Conservation (phyloP, 2,329 filamentous ascomycete genomes). For the Endoconidiophora polonica region DNA sequence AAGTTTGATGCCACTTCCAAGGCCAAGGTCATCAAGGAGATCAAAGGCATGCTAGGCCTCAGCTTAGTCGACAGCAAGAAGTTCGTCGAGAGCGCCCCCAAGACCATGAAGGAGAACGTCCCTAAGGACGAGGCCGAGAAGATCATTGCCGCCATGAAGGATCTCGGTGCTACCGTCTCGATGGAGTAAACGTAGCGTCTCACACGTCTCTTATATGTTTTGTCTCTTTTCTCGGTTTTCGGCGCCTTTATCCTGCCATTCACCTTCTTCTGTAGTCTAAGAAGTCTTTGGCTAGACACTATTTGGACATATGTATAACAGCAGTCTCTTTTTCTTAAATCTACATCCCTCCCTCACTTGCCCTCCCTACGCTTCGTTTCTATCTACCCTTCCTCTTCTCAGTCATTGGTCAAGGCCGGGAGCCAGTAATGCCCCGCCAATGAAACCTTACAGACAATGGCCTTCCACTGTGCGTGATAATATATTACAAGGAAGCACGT, state of each 20-base stretch:
- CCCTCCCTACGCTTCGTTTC: background rate
- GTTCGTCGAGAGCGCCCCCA: slow-evolving; percentile 95
- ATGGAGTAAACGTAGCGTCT: slow-evolving; percentile 54
- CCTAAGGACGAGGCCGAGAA: slow-evolving; percentile 99
- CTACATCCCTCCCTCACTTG: background rate
- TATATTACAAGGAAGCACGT: slow-evolving; percentile 1
- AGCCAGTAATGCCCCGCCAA: background rate
- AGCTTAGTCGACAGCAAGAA: slow-evolving; percentile 99
- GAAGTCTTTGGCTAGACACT: background rate
- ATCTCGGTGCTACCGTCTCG: slow-evolving; percentile 66
- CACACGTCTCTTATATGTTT: background rate
- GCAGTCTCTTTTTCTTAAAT: background rate
- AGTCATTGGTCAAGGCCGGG: background rate
- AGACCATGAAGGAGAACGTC: slow-evolving; percentile 97
- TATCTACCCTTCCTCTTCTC: too few species aligned
- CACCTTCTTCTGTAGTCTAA: background rate
- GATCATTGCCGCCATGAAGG: slow-evolving; percentile 91
- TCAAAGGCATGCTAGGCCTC: slow-evolving; percentile 89
- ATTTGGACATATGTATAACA: slow-evolving; percentile 3
- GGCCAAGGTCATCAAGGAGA: slow-evolving; percentile 99
- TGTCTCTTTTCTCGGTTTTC: background rate
- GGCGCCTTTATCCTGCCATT: background rate
- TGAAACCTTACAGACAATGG: background rate
- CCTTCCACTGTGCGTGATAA: slow-evolving; percentile 1
- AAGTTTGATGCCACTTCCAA: slow-evolving; percentile 78